phyloP scores from a whole-genome alignment of 106 monocot species.

The Platanthera guangdongensis region DNA sequence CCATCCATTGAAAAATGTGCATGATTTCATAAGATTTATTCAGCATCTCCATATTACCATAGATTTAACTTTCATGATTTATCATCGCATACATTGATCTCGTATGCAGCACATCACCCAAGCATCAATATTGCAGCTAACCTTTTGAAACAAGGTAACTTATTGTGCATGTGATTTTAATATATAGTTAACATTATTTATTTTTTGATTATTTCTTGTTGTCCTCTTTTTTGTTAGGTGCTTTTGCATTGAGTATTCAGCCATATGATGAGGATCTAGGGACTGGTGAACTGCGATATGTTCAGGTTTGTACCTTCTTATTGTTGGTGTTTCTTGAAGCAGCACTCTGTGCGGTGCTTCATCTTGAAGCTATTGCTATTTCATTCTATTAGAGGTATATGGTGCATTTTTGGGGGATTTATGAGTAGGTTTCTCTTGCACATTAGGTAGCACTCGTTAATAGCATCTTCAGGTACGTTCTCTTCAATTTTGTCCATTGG shows the following conservation, averaged over 20 bases:
- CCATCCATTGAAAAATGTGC: not conserved
- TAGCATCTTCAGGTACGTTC: too few relatives aligned
- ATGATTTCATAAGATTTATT: not conserved
- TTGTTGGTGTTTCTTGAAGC: not conserved
- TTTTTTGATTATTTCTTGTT: conserved; percentile 13
- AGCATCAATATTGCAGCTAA: conserved; percentile 69
- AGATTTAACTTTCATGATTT: conserved; percentile 1
- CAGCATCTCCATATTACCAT: not conserved
- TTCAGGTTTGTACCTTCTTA: conserved; percentile 57
- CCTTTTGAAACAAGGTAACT: conserved; percentile 72
- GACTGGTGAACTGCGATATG: conserved; percentile 87
- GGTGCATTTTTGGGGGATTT: not conserved
- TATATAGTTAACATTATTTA: not conserved
- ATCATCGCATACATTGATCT: conserved; percentile 8
- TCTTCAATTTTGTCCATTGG: too few relatives aligned
- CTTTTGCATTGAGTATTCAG: conserved; percentile 49
- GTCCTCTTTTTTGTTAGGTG: conserved; percentile 37
- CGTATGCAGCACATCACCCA: conserved; percentile 82
- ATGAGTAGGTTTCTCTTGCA: not conserved
- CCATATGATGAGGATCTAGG: conserved; percentile 84
- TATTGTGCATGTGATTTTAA: not conserved
- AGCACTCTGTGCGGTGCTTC: not conserved
- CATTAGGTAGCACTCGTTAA: not conserved
- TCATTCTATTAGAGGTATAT: not conserved
- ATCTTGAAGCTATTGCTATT: not conserved